Conservation (phyloP, 352 stramenopile species). For the Phytopythium mirpurense region DNA sequence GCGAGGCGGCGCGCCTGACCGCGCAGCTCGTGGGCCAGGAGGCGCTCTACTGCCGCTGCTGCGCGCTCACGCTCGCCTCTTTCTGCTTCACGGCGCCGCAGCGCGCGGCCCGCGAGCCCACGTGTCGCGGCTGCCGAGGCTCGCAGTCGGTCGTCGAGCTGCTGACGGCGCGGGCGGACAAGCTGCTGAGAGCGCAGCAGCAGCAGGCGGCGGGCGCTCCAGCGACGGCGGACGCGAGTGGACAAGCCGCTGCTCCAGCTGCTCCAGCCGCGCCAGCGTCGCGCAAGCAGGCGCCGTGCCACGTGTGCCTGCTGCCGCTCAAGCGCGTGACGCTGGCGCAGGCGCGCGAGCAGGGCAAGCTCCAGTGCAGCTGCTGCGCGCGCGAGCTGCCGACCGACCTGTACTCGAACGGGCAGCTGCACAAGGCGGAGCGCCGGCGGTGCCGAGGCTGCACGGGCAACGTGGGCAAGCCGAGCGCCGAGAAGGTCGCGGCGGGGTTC, state of each 20-base stretch:
- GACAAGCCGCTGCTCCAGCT: not conserved
- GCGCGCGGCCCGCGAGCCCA: not conserved
- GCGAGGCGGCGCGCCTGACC: not conserved
- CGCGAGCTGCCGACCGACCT: not conserved
- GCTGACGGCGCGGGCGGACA: constrained; percentile 1
- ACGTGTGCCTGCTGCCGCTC: not conserved
- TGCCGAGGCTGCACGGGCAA: constrained; percentile 5
- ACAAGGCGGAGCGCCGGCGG: not conserved
- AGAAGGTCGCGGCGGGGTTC: not conserved
- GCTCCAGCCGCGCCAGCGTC: not conserved
- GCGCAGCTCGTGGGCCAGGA: not conserved
- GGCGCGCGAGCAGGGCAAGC: not conserved
- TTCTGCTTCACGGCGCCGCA: constrained; percentile 6
- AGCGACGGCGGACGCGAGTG: too few relatives aligned
- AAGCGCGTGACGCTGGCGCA: not conserved
- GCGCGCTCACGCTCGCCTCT: not conserved
- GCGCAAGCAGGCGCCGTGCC: not conserved
- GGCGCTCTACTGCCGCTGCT: not conserved
- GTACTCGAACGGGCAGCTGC: not conserved
- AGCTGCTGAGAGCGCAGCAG: not conserved
- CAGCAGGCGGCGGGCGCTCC: too few relatives aligned
- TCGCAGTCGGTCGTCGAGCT: not conserved
- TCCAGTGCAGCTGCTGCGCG: not conserved
- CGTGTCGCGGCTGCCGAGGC: constrained; percentile 1
- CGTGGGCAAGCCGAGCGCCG: not conserved